Evolutionary conservation across 2,329 filamentous ascomycete genomes (phyloP).

Genomic region (Talaromyces albobiverticillius): DNA sequence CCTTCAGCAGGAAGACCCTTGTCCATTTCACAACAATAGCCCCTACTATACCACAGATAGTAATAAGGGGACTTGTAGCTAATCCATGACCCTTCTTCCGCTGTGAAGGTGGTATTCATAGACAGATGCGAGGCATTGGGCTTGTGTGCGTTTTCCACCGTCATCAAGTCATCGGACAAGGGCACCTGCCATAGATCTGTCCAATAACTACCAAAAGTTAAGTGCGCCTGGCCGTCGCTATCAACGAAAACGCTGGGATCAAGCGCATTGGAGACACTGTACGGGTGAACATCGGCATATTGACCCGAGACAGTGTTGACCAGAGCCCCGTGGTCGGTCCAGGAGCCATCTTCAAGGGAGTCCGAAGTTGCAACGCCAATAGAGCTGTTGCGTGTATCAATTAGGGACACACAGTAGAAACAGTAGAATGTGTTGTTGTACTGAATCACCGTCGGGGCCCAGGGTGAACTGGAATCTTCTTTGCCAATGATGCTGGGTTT

Average conservation of each 20-base stretch:
- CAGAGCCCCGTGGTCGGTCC: conserved; percentile 34
- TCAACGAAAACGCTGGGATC: conserved; percentile 54
- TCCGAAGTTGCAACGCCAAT: conserved; percentile 58
- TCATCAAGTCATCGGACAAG: conserved; percentile 36
- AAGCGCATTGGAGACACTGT: conserved; percentile 57
- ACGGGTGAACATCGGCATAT: conserved; percentile 25
- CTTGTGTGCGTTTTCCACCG: conserved; percentile 18
- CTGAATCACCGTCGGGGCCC: conserved; percentile 61
- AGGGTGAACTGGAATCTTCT: conserved; percentile 30
- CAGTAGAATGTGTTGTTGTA: conserved; percentile 60
- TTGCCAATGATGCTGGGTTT: conserved; percentile 32
- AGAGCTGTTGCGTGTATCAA: conserved; percentile 60
- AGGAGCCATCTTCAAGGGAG: conserved; percentile 31
- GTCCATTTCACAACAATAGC: conserved; percentile 35
- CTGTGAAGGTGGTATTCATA: conserved; percentile 10
- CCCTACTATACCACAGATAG: conserved; percentile 40
- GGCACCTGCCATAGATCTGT: conserved; percentile 60
- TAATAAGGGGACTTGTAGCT: conserved; percentile 34
- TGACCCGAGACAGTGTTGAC: conserved; percentile 32
- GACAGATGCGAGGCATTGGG: conserved; percentile 29
- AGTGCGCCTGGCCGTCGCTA: conserved; percentile 36
- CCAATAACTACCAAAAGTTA: conserved; percentile 70
- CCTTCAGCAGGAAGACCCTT: conserved; percentile 23
- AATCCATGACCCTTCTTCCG: conserved; percentile 36
- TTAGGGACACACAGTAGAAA: conserved; percentile 63